A percentile compares a stretch with the other conserved stretches of the same genome.
Conservation (phyloP, 2,329 filamentous ascomycete species). For the Blastomyces percursus region DNA sequence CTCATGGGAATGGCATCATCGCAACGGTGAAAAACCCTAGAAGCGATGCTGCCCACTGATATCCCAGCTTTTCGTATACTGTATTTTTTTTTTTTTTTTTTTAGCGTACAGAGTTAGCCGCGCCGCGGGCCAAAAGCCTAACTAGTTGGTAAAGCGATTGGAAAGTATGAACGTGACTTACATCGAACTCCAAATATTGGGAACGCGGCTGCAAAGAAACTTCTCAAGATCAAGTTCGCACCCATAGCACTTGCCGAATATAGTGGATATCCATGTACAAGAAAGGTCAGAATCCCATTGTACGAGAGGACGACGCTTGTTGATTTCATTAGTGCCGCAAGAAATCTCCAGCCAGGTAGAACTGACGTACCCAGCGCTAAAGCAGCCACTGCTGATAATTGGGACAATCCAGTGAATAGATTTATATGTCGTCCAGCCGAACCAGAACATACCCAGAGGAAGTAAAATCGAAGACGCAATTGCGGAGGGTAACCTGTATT, state of each 20-base stretch:
- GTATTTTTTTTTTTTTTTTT: neutral
- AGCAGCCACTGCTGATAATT: slow-evolving; percentile 55
- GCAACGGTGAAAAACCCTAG: neutral
- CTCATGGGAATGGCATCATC: slow-evolving; percentile 4
- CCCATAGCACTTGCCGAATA: neutral
- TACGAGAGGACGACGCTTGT: slow-evolving; percentile 58
- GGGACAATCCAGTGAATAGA: slow-evolving; percentile 58
- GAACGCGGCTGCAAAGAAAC: neutral
- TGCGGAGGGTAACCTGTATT: slow-evolving; percentile 61
- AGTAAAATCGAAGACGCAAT: slow-evolving; percentile 58
- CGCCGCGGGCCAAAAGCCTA: neutral
- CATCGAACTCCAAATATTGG: slow-evolving; percentile 2
- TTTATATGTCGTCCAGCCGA: slow-evolving; percentile 64
- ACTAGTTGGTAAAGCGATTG: neutral
- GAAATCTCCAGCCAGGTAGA: neutral
- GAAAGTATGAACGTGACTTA: neutral
- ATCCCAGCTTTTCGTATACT: slow-evolving; percentile 2
- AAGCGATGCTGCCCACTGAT: slow-evolving; percentile 1
- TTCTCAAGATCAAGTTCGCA: neutral
- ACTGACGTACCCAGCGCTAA: slow-evolving; percentile 49
- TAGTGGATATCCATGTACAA: slow-evolving; percentile 23
- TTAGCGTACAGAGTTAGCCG: neutral
- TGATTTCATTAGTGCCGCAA: slow-evolving; percentile 11
- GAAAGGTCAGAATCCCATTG: slow-evolving; percentile 67
- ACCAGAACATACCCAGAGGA: slow-evolving; percentile 66